A percentile compares a stretch with the other conserved stretches of the same genome.
phyloP scores from a whole-genome alignment of 2,329 filamentous ascomycete species.

The Chalaropsis thielavioides region DNA sequence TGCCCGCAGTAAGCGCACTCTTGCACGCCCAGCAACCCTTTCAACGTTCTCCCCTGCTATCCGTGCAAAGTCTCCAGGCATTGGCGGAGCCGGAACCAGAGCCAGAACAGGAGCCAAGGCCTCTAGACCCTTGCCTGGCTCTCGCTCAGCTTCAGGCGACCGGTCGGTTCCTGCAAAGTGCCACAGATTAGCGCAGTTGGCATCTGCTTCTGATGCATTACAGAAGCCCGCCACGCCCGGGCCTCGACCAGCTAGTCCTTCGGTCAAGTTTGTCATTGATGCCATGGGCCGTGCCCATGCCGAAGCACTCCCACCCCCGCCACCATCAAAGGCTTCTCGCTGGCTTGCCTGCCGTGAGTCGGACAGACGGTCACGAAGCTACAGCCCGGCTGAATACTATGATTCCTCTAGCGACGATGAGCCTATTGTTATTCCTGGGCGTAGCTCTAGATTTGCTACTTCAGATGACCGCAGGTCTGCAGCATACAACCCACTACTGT shows the following conservation, averaged over 20 bases:
- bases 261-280: slow-evolving; percentile 50
- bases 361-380: slow-evolving; percentile 18
- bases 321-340: background rate
- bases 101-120: slow-evolving; percentile 7
- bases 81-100: background rate
- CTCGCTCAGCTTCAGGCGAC: slow-evolving; percentile 26
- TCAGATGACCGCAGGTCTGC: slow-evolving; percentile 32
- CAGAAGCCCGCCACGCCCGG: slow-evolving; percentile 32
- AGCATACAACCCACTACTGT: background rate
- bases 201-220: slow-evolving; percentile 35
- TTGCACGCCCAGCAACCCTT: slow-evolving; percentile 28
- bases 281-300: slow-evolving; percentile 44
- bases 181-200: slow-evolving; percentile 35
- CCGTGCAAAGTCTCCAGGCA: slow-evolving; percentile 23
- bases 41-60: slow-evolving; percentile 35
- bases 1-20: slow-evolving; percentile 33
- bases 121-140: slow-evolving; percentile 24
- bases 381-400: slow-evolving; percentile 28
- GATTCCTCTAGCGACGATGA: slow-evolving; percentile 49
- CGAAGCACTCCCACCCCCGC: slow-evolving; percentile 27
- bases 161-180: slow-evolving; percentile 39
- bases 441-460: slow-evolving; percentile 40
- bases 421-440: slow-evolving; percentile 49
- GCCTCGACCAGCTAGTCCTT: slow-evolving; percentile 38
- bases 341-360: slow-evolving; percentile 7